These are phyloP conservation scores for Erodium texanum DNA, from an alignment of 441 rosid species.

Conservation along the genomic window DNA sequence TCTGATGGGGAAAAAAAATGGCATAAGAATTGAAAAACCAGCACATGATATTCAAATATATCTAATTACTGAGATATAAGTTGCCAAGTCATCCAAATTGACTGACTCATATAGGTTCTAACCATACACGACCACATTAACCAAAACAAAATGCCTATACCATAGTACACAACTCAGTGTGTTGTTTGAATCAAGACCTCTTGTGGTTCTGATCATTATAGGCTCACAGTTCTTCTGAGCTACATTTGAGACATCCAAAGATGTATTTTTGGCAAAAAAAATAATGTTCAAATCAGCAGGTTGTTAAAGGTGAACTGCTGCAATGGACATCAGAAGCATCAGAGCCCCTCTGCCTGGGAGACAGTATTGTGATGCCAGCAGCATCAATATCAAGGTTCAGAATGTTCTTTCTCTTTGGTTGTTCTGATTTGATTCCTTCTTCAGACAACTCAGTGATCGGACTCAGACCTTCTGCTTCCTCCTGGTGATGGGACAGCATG, in stretches of 20 bases:
- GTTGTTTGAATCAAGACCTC: background rate
- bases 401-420: constrained; percentile 66
- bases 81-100: background rate
- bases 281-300: constrained; percentile 36
- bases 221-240: background rate
- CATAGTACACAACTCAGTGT: background rate
- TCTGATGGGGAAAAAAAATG: too few relatives aligned
- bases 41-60: background rate
- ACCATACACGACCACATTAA: background rate
- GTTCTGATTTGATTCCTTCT: constrained; percentile 45
- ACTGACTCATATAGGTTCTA: background rate
- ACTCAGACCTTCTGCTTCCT: constrained; percentile 41
- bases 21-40: background rate
- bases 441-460: constrained; percentile 66
- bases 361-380: constrained; percentile 51
- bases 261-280: background rate
- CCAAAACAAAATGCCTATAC: background rate
- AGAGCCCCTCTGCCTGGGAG: constrained; percentile 78
- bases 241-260: background rate
- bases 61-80: background rate
- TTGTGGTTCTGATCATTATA: background rate
- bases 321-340: constrained; percentile 84
- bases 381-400: constrained; percentile 65
- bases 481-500: constrained; percentile 34
- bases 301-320: constrained; percentile 84